Base-by-base conservation (phyloP, 2,329 filamentous ascomycete genomes). In the Penicillium sumatraense region DNA sequence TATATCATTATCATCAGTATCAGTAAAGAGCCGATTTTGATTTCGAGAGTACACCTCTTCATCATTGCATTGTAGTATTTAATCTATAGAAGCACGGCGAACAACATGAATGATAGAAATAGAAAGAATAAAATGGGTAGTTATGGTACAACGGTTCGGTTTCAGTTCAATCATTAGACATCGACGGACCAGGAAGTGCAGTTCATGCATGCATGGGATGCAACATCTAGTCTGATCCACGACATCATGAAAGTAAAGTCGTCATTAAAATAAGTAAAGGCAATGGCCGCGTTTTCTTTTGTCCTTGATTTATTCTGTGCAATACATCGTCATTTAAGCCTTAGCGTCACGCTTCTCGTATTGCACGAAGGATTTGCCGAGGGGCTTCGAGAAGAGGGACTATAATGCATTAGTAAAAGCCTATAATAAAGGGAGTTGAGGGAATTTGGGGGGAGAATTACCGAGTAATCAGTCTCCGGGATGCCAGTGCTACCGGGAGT, bases 301-400 rank as follows among this genome's bases (percentile, higher is more conserved):
- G 14, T 44, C 40, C 42, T 47, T 24, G 5, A 18, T 40, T 20
- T 35, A 33, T 20, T 40, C 29, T 31, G 20, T 40, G 21, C 38
- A 16, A 14, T 33, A 13, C 7, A n/a, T 18, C 45, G 40, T 51
- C 40, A 16, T 59, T 63, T 53, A 72, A 60, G 61, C 61, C 53
- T 74, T 75, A 36, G 49, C 46, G 42, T 66, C 60, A 46, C 73
- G 71, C 63, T 68, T 74, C 80, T 96, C 89, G 86, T 89, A 96
- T 72, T 84, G 80, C 46, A 96, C 85, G 48, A 86, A 80, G 42
- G 88, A 88, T 38, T 88, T 88, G 72, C 88, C 84, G 49, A 89
- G 73, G 10, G 89, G 89, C 63, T 89, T 83, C 47, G 89, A 90
- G 76, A 92, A 92, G 38, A 92, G 80, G 62, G 81, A 81, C 75